A percentile compares a stretch with the other conserved stretches of the same genome.
phyloP scores from a whole-genome alignment of 2,329 filamentous ascomycete species.

The Parafenestella ontariensis region DNA sequence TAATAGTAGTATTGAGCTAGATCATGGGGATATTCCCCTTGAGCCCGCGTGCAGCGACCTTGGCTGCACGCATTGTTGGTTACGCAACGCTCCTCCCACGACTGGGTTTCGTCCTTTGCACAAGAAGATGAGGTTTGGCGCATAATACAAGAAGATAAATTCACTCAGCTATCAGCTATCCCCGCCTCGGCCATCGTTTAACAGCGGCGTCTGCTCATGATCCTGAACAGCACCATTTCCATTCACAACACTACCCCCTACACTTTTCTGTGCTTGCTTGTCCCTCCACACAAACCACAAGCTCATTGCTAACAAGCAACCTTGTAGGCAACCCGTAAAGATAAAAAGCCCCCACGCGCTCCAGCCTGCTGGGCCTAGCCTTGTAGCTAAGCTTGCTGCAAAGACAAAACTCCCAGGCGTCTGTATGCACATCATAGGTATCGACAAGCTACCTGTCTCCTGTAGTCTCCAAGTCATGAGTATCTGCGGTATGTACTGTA shows the following conservation, averaged over 20 bases:
- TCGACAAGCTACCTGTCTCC: constrained; percentile 88
- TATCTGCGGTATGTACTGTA: constrained; percentile 96
- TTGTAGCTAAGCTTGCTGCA: constrained; percentile 79
- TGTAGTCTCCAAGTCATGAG: constrained; percentile 87
- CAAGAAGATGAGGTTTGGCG: no score
- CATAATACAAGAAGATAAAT: no score
- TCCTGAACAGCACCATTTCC: not conserved
- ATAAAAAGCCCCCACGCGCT: constrained; percentile 94
- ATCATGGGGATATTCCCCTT: no score
- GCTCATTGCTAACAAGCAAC: constrained; percentile 78
- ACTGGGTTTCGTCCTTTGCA: no score
- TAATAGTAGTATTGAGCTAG: no score
- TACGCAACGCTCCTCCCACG: no score
- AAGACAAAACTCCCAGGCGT: constrained; percentile 92
- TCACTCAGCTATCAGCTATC: not conserved
- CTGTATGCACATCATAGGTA: constrained; percentile 98
- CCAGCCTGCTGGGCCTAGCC: constrained; percentile 85
- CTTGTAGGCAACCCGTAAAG: constrained; percentile 85
- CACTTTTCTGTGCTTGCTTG: constrained; percentile 36
- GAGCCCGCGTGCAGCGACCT: no score
- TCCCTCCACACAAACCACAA: constrained; percentile 73
- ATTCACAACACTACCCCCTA: constrained; percentile 4
- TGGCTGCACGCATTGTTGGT: no score
- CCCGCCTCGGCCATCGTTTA: constrained; percentile 4
- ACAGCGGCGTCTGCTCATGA: constrained; percentile 21